phyloP scores from a whole-genome alignment of 352 stramenopile species.

The Achlya hypogyna region DNA sequence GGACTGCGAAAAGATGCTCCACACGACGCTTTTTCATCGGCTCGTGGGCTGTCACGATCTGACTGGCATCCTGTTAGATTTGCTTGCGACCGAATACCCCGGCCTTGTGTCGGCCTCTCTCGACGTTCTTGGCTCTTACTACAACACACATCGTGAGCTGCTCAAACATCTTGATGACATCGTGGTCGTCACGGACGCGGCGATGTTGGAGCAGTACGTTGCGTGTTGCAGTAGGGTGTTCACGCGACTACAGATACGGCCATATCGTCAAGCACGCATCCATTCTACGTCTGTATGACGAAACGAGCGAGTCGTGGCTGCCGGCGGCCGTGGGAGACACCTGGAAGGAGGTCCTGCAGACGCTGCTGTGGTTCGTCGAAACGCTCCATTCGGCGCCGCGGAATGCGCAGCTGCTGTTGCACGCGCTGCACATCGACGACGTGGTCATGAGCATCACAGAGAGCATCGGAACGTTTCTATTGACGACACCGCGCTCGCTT shows the following conservation, averaged over 20 bases:
- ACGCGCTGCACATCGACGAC: background rate
- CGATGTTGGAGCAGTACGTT: background rate
- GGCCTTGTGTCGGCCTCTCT: background rate
- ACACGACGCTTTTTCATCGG: background rate
- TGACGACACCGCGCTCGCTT: background rate
- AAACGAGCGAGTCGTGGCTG: constrained; percentile 11
- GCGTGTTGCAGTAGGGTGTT: background rate
- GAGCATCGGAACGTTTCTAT: background rate
- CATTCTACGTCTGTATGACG: background rate
- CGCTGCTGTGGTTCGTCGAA: background rate
- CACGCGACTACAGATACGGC: background rate
- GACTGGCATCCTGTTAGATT: background rate
- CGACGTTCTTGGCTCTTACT: background rate
- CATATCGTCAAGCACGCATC: background rate
- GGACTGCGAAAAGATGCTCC: background rate
- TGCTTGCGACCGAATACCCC: background rate
- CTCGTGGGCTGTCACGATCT: background rate
- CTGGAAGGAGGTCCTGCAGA: background rate
- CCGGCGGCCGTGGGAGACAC: background rate
- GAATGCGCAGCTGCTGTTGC: background rate
- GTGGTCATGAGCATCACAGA: background rate
- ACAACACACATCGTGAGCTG: background rate
- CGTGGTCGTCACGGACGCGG: background rate
- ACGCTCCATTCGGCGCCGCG: background rate
- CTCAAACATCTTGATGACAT: background rate